Base-by-base conservation (phyloP, 164 flowering plant genomes). In the Stephania japonica region DNA sequence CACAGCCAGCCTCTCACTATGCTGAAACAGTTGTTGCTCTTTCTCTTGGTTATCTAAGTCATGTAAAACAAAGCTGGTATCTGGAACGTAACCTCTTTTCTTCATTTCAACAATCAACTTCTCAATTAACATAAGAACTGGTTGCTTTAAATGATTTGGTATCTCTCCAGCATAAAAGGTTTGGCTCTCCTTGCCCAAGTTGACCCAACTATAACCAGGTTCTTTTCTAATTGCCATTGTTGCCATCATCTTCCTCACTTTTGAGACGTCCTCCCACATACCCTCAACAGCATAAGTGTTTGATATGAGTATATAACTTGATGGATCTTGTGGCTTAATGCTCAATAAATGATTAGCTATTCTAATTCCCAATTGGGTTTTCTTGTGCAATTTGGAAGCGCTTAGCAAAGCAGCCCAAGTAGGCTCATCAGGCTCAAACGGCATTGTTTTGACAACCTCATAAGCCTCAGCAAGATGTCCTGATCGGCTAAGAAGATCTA, bases 381-480 rank as follows among this genome's bases (percentile, higher is more conserved):
- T 81, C 24, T 86, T 85, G 75, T 87, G 85, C 16, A 71, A 86
- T 79, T 80, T 84, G 79, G 90, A 94, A 70, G 98, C 90, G 82
- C 96, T 89, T 69, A 92, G 63, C 42, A 94, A 72, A 73, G 96
- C 84, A 66, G 90, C 92, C 96, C 97, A 94, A 12, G 86, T 85
- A 64, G 96, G 87, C 79, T 94, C 98, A 85, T 94, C 98, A 27
- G 93, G 92, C 76, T 86, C 63, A 47, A 85, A 88, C 53, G 96
- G 96, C 94, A 89, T 89, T 25, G 80, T 72, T 18, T 80, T 80
- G 10, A 92, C 78, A 23, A 94, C 65, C 71, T 83, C 69, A 63
- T 89, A 86, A 53, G 98, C 97, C 81, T 91, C 93, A 66, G 73
- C 82, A 69, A 93, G 89, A 68, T 78, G 85, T 25, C 97, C 97